Base-by-base conservation (phyloP, 257 asterid species). In the Solanum corneliomulleri region DNA sequence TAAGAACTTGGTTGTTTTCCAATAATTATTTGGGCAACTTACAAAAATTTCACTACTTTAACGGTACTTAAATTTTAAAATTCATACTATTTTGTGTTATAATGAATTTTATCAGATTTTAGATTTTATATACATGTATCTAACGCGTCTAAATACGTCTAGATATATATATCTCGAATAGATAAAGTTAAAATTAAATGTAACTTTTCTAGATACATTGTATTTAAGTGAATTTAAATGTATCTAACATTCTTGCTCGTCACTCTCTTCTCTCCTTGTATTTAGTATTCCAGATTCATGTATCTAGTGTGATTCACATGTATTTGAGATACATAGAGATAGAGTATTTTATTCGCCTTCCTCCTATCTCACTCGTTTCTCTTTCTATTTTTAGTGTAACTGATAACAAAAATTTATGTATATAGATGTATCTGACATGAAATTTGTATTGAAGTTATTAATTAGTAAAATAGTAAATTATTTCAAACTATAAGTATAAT, bases 1-100 rank as follows among this genome's bases (percentile, higher is more conserved):
- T 49, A 93, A 87, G 88, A 94, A 91, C 92, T 89, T 91, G 70
- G 91, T 92, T 74, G 94, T 90, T 76, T 92, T 96, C 94, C 94
- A 92, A 21, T 89, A 91, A 86, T 89, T 87, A 23, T 89, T 88
- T 75, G 11, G 64, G 5, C 21, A 56, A 56, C 64, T 56, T 56
- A 7, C 25, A 20, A 20, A 56, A 56, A 56, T 1, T 20, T 56
- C 2, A 56, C n/a, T 56, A 52, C n/a, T 9, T 56, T 18, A 18
- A 18, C 1, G 18, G 64, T 37, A 35, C 1, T 56, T 20, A 56
- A 56, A 7, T 0, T 56, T 56, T 18, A 1, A 56, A 4, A 56
- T 56, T 56, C 11, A 20, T 6, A 56, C 64, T 56, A 56, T 9
- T 56, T 56, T 56, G 64, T 56, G 8, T 56, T 56, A 56, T 7